Evolutionary conservation across 129 eudicot genomes (phyloP).

Genomic region (Glebionis coronaria): DNA sequence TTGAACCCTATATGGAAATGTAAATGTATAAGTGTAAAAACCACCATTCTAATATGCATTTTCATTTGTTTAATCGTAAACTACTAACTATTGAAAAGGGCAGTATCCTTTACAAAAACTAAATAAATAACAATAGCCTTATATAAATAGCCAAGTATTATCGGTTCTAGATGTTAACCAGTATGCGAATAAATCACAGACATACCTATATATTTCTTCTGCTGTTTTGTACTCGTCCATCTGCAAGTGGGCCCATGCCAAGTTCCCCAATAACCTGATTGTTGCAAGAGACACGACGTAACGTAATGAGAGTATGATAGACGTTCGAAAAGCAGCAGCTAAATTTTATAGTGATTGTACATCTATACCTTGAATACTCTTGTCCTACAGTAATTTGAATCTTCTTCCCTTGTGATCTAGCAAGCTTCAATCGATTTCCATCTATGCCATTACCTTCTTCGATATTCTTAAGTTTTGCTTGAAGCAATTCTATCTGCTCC

Average conservation of each 20-base stretch:
- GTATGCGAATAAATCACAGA: background rate
- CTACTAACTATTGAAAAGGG: too few relatives aligned
- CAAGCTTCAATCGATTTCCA: conserved; percentile 59
- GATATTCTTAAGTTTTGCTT: conserved; percentile 48
- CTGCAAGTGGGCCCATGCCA: conserved; percentile 93
- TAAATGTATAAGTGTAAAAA: too few relatives aligned
- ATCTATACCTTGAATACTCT: conserved; percentile 70
- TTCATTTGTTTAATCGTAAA: too few relatives aligned
- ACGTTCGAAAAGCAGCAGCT: background rate
- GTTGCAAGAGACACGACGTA: conserved; percentile 13
- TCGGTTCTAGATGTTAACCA: background rate
- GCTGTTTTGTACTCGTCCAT: conserved; percentile 58
- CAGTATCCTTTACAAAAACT: background rate
- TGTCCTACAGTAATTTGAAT: conserved; percentile 61
- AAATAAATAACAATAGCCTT: background rate
- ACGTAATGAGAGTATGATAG: conserved; percentile 3
- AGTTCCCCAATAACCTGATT: conserved; percentile 78
- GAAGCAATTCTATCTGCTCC: conserved; percentile 78
- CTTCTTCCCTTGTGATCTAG: conserved; percentile 80
- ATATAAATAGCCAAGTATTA: background rate
- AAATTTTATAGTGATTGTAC: background rate
- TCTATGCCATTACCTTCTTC: conserved; percentile 56
- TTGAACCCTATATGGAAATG: too few relatives aligned
- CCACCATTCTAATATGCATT: too few relatives aligned
- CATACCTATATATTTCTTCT: conserved; percentile 73